phyloP scores from a whole-genome alignment of 495 filamentous ascomycete genomes.

The Oidiodendron maius region DNA sequence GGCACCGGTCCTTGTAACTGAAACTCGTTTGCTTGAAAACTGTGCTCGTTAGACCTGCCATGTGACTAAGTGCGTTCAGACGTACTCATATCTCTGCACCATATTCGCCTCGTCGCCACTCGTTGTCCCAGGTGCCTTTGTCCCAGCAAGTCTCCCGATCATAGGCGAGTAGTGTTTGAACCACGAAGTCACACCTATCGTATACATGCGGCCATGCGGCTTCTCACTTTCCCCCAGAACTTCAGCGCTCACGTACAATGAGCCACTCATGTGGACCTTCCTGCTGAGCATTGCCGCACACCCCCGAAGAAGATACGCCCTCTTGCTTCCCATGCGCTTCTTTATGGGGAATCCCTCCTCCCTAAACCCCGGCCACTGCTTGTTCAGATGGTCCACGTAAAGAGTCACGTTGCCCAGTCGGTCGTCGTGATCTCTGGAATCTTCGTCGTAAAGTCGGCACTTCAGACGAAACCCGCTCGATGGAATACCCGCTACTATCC shows the following conservation, averaged over 20 bases:
- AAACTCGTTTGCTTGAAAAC: conserved; percentile 91
- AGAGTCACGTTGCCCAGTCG: conserved; percentile 78
- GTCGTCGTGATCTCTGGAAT: conserved; percentile 81
- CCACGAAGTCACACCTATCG: conserved; percentile 69
- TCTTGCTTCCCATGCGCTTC: conserved; percentile 78
- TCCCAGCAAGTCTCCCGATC: conserved; percentile 75
- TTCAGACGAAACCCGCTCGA: conserved; percentile 73
- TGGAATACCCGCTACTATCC: conserved; percentile 84
- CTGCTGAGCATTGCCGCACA: conserved; percentile 50
- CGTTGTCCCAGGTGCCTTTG: conserved; percentile 51
- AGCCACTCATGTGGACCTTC: conserved; percentile 46
- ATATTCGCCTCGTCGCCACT: conserved; percentile 29
- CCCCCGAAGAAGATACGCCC: conserved; percentile 69
- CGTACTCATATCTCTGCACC: conserved; percentile 69
- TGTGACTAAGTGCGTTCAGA: no score
- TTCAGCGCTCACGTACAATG: conserved; percentile 61
- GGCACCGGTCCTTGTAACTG: conserved; percentile 83
- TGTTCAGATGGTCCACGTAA: conserved; percentile 46
- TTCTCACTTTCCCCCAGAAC: conserved; percentile 68
- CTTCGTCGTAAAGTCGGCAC: conserved; percentile 80
- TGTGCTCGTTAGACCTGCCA: conserved; percentile 24
- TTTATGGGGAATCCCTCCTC: conserved; percentile 65
- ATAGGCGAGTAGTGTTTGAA: conserved; percentile 83
- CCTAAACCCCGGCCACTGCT: conserved; percentile 62
- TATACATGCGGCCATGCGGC: conserved; percentile 74